Evolutionary conservation across 768 basidiomycete genomes (phyloP), one percentile per base, ranked within the genome.

Genomic region (Hortiboletus flavorubellus): DNA sequence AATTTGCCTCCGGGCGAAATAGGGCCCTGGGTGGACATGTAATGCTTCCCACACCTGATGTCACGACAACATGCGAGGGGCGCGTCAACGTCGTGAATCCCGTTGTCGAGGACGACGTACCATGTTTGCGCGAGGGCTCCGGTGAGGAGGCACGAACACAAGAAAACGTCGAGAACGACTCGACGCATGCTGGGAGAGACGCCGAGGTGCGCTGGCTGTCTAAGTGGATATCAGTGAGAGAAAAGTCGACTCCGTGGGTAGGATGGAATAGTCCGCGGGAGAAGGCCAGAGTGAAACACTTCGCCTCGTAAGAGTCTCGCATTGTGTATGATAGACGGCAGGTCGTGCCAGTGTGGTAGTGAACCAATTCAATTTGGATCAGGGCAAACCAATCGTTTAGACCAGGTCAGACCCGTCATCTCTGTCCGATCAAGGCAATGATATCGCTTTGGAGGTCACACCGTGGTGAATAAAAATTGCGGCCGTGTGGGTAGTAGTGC

Each of bases 31-130:
- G 70, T 70, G 4, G 75, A 62, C 74, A 74, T 78, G 61, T 85
- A 85, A 49, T 81, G 72, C 59, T 84, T 85, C 31, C 76, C 77
- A 59, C 83, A 84, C 82, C 82, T 84, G 49, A 34, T 18, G 10
- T 18, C 11, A 39, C 21, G 21, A 46, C 26, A 5, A 26, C 26
- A 26, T 26, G 26, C 39, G 5, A 35, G 8, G 8, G 15, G 2
- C 11, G 2, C 11, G 29, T 61, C 42, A 54, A 9, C 9, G 40
- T 10, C n/a, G 12, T 39, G 21, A 37, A 40, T 37, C 14, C 0
- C 16, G 6, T 14, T 6, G 21, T 46, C 26, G 5, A 47, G 7
- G n/a, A 35, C 5, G 34, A 31, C 67, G 16, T 47, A 70, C 69
- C 70, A 71, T 60, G 70, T 71, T 49, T 70, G 64, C 18, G 69